Evolutionary conservation across 1,139 yeast genomes (phyloP).

Genomic region (Kluyveromyces marxianus): DNA sequence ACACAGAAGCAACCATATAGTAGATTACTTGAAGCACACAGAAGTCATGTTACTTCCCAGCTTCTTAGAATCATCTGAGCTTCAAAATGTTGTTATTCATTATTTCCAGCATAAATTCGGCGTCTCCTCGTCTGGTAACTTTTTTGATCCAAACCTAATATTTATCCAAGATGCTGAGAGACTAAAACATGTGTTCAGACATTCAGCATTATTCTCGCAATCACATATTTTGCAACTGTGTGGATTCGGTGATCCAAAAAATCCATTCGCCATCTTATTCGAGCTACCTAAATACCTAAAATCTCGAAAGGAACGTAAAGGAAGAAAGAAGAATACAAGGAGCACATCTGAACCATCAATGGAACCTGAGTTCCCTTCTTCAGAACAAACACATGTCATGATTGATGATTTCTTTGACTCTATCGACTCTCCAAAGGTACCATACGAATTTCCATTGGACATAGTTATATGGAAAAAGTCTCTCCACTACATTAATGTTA

Average conservation of each 20-base stretch:
- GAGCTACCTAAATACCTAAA: constrained; percentile 62
- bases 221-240: constrained; percentile 66
- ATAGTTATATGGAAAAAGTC: constrained; percentile 53
- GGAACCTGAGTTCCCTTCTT: constrained; percentile 35
- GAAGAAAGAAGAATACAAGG: constrained; percentile 44
- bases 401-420: constrained; percentile 29
- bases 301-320: constrained; percentile 66
- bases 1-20: constrained; percentile 26
- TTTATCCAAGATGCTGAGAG: constrained; percentile 44
- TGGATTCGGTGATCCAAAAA: constrained; percentile 68
- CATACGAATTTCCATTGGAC: constrained; percentile 21
- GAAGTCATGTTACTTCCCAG: constrained; percentile 35
- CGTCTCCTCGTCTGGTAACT: constrained; percentile 41
- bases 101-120: constrained; percentile 64
- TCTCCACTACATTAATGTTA: constrained; percentile 49
- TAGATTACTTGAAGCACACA: constrained; percentile 31
- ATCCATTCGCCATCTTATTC: constrained; percentile 68
- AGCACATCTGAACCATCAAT: constrained; percentile 11
- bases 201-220: constrained; percentile 66
- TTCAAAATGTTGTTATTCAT: constrained; percentile 58
- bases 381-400: constrained; percentile 18
- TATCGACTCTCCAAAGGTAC: constrained; percentile 22
- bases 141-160: constrained; percentile 44
- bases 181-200: constrained; percentile 66
- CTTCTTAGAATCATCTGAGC: constrained; percentile 40